Evolutionary conservation across 768 basidiomycete species (phyloP), one percentile per base, ranked within the genome.

Genomic region (Leccinum subgranulosum): DNA sequence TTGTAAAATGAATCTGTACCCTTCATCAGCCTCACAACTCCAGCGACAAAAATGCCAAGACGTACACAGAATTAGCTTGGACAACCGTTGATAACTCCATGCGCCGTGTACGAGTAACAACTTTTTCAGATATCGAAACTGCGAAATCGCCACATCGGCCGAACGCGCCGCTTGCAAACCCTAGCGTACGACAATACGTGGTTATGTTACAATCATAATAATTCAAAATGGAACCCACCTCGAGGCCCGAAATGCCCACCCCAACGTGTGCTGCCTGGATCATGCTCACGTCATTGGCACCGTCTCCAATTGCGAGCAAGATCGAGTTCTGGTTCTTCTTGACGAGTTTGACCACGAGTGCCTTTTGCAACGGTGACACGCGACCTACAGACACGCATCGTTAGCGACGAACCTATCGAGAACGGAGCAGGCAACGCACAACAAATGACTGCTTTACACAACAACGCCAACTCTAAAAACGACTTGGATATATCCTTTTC

Each of bases 401-500:
- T 60, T 23, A 53, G 48, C 17, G 8, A 28, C 23, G 21, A 17
- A 21, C 2, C 1, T 17, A 15, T 2, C 8, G 2, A 34, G 2
- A 23, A 19, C n/a, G 15, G 5, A 15, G 5, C 0, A 19, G 11
- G 2, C 36, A 28, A 63, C 69, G n/a, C 36, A 95, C 96, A 99
- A 73, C 96, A 98, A 36, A 99, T 88, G 50, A 98, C 97, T 29
- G 97, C 96, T 67, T 98, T 98, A 79, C 97, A 99, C 87, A 98
- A 87, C 64, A 98, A 85, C 1, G 96, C 96, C 39, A 99, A 77
- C 70, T 99, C 97, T 55, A 98, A 79, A 77, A 99, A 98, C 6
- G 81, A 80, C 67, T 90, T 90, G 21, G 92, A 91, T 6, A 95
- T 74, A 21, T 92, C 91, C 74, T 98, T 98, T 69, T 98, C 94